Base-by-base conservation (phyloP, 2,329 filamentous ascomycete species). In the Colletotrichum zoysiae region DNA sequence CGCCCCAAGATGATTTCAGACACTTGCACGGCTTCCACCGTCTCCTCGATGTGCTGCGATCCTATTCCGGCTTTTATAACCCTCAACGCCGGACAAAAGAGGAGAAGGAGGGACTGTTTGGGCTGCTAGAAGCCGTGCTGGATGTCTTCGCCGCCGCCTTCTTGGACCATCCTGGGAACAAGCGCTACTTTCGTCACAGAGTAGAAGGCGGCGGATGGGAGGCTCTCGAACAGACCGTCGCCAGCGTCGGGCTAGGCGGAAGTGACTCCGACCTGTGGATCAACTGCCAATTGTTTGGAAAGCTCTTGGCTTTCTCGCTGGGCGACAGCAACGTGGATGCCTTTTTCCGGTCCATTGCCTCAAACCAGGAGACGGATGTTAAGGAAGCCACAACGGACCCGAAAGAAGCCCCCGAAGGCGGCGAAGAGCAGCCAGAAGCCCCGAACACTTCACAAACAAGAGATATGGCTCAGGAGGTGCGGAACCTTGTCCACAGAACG, bases 131-230 rank as follows among this genome's bases (percentile, higher is more conserved):
- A 77, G 87, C 87, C 11, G 87, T 92, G n/a, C 84, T 96, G 50
- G 90, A 90, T 42, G 89, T 96, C 18, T 83, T 98, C 38, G 91
- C 93, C 1, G 91, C 92, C 59, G 90, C 91, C 18, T 87, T 99
- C 75, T 89, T 90, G 65, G 90, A 90, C 57, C 95, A 98, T 80
- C 87, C 92, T 58, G 95, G 95, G 26, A 99, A 98, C 82, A 89
- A 92, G 77, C 90, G 93, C 76, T 98, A 95, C 83, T 98, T 98
- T 79, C 89, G 90, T 70, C 91, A 90, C 75, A 87, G 90, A 75
- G 90, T 97, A 40, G 89, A 93, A 70, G 91, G 89, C 30, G 93
- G 91, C 68, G 95, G 95, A 4, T 97, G 94, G 91, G 87, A 90
- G 74, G 89, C 90, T 9, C 80, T 98, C 66, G 91, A 96, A 77